Base-by-base conservation (phyloP, 306 rosid genomes). In the Senna siamea region DNA sequence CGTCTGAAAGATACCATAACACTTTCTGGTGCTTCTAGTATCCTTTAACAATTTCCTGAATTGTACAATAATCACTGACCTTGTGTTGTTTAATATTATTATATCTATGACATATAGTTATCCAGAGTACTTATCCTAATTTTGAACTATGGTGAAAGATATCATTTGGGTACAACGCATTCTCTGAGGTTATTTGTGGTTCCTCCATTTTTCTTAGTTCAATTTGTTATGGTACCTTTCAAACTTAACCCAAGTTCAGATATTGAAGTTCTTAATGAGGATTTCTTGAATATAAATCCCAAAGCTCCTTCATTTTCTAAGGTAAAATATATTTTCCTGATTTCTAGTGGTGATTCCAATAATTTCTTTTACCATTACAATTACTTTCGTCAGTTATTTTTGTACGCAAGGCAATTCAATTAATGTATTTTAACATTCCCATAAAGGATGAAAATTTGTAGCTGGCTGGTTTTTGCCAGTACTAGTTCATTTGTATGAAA, bases 1-100 rank as follows among this genome's bases (percentile, higher is more conserved):
- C 93, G 97, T 56, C 76, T 90, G 76, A 85, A 81, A 41, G 89
- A 86, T 37, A 92, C 96, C 0, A 69, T 94, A 68, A 77, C 81
- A 80, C 90, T 94, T 38, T 94, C 97, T 23, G 96, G 99, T 46
- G 93, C 99, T 51, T 77, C 93, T 53, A 88, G 98, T 92, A 95
- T 92, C 93, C 93, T 51, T 70, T 58, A 7, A 61, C 26, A 1
- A 59, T 63, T 43, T 53, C 22, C 53, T 44, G 28, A 9, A 26
- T 26, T 26, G 30, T 1, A 26, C 30, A 26, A 26, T 26, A 26
- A 60, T 69, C 28, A 12, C 13, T 17, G 6, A 19, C 20, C 18
- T 13, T 65, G 13, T 41, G 32, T 53, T 59, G 38, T 51, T 44
- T 5, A 37, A 26, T 70, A 20, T 67, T 72, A 66, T 19, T 12